Evolutionary conservation across 1,284 basidiomycete genomes (phyloP).

Genomic region (Retiboletus flavoniger): DNA sequence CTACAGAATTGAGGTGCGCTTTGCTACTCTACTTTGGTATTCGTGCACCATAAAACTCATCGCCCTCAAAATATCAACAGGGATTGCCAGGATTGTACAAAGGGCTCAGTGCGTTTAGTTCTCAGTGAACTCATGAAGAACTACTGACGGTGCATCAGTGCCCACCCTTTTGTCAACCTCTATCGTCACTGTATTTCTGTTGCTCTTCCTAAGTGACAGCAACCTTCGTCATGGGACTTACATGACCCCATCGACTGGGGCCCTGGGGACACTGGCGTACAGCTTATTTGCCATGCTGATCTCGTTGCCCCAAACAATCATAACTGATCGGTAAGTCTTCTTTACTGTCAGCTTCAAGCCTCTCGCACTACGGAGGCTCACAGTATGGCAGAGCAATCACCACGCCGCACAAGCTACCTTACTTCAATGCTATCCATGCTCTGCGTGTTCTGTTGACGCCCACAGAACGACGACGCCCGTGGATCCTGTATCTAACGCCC

Average conservation of each 20-base stretch:
- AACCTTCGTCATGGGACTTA: conserved; percentile 64
- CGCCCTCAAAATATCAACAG: conserved; percentile 33
- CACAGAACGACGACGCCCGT: conserved; percentile 77
- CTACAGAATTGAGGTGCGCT: conserved; percentile 68
- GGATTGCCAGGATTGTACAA: conserved; percentile 83
- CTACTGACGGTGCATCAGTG: conserved; percentile 46
- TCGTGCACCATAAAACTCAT: background rate
- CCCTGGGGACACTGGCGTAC: conserved; percentile 63
- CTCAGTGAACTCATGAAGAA: background rate
- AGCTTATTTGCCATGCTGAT: conserved; percentile 70
- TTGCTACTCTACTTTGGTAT: background rate
- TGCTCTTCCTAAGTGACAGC: conserved; percentile 53
- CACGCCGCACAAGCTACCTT: conserved; percentile 80
- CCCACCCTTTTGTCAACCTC: conserved; percentile 68
- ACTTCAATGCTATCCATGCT: conserved; percentile 58
- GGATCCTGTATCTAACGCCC: conserved; percentile 81
- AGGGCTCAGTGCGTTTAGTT: conserved; percentile 62
- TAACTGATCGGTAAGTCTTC: conserved; percentile 70
- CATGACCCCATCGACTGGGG: conserved; percentile 66
- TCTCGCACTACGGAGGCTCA: background rate
- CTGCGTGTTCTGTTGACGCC: conserved; percentile 77
- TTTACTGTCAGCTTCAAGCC: background rate
- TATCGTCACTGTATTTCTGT: conserved; percentile 55
- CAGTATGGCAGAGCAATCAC: conserved; percentile 66
- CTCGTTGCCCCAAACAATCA: conserved; percentile 74